Conservation (phyloP, 2,329 filamentous ascomycete species). For the Nemania serpens region DNA sequence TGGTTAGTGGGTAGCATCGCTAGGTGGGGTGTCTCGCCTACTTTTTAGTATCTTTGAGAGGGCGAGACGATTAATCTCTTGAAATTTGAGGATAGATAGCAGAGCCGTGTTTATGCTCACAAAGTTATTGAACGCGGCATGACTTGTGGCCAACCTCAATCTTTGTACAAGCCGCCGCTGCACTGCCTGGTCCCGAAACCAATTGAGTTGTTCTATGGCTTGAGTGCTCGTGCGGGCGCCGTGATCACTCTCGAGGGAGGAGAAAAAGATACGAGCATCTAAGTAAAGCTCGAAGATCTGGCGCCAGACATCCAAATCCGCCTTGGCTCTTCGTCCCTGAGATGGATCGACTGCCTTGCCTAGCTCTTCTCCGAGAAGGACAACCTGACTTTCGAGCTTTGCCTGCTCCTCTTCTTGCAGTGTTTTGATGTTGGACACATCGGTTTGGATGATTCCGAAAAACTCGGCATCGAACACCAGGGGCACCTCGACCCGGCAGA, state of each 20-base stretch:
- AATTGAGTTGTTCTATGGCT: conserved; percentile 69
- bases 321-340: conserved; percentile 60
- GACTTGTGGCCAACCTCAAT: conserved; percentile 71
- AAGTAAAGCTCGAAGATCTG: conserved; percentile 82
- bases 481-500: conserved; percentile 69
- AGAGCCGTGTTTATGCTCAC: conserved; percentile 73
- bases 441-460: conserved; percentile 74
- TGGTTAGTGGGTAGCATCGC: conserved; percentile 1
- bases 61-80: conserved; percentile 80
- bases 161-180: conserved; percentile 60
- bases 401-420: conserved; percentile 70
- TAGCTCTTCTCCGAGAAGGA: conserved; percentile 66
- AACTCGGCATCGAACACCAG: conserved; percentile 79
- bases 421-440: conserved; percentile 70
- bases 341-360: conserved; percentile 67
- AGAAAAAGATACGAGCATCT: conserved; percentile 81
- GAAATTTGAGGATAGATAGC: conserved; percentile 81
- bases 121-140: conserved; percentile 68
- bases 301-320: conserved; percentile 76
- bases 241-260: conserved; percentile 71
- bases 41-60: conserved; percentile 86
- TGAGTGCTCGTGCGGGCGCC: conserved; percentile 68
- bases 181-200: conserved; percentile 72
- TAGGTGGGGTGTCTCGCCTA: conserved; percentile 43
- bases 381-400: conserved; percentile 66